A percentile compares a stretch with the other conserved stretches of the same genome.
These are phyloP conservation scores for Phialocephala subalpina DNA, from an alignment of 2,329 filamentous ascomycete genomes.

Conservation along the genomic window DNA sequence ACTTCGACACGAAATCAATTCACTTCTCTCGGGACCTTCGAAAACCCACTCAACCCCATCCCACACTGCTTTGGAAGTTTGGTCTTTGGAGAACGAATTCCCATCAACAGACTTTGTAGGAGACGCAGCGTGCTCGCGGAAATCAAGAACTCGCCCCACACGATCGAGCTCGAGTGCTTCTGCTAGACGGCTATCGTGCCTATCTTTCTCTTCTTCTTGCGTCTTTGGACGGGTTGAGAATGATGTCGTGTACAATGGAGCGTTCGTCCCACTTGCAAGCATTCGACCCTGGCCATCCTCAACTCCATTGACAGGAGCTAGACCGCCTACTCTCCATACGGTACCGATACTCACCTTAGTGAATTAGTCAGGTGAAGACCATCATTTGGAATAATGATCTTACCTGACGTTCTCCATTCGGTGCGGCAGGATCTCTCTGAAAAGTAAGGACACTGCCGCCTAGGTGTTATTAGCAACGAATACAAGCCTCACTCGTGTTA, in stretches of 20 bases:
- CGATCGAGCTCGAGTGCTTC: slow-evolving; percentile 83
- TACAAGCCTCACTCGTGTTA: not conserved
- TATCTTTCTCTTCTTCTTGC: slow-evolving; percentile 70
- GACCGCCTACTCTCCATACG: slow-evolving; percentile 81
- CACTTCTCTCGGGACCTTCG: slow-evolving; percentile 24
- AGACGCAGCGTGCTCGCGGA: slow-evolving; percentile 44
- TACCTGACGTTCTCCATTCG: slow-evolving; percentile 42
- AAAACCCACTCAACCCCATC: slow-evolving; percentile 42
- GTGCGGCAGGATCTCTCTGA: slow-evolving; percentile 37
- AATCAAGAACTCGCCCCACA: slow-evolving; percentile 69
- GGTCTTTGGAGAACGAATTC: slow-evolving; percentile 20
- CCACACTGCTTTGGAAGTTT: slow-evolving; percentile 46
- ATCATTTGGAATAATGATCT: slow-evolving; percentile 17
- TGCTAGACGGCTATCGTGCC: slow-evolving; percentile 78
- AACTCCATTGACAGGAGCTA: slow-evolving; percentile 63
- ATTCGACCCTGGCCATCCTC: slow-evolving; percentile 70
- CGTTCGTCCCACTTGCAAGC: slow-evolving; percentile 75
- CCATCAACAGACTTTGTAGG: slow-evolving; percentile 37
- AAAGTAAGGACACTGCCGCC: slow-evolving; percentile 43
- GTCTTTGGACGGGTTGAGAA: slow-evolving; percentile 54
- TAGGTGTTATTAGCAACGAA: slow-evolving; percentile 16
- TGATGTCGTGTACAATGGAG: slow-evolving; percentile 66
- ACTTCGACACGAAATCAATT: not conserved
- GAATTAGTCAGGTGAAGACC: slow-evolving; percentile 25
- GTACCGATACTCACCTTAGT: slow-evolving; percentile 69